Conservation (phyloP, 2,329 filamentous ascomycete species). For the Fusarium ramigenum region DNA sequence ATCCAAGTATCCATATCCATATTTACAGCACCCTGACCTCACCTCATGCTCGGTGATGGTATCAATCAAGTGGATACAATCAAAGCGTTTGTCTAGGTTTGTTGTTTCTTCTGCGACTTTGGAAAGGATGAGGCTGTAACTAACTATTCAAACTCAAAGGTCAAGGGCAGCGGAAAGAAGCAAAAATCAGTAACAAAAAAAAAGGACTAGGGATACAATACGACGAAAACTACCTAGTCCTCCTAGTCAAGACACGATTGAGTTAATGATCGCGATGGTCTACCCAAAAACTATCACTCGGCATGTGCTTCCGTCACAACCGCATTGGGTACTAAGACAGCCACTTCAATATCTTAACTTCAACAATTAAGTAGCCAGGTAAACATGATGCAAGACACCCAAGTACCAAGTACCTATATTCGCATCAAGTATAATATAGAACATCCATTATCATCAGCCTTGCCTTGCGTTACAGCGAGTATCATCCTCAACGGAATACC, state of each 20-base stretch:
- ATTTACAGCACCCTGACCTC: not conserved
- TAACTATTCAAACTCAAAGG: not conserved
- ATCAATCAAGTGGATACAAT: slow-evolving; percentile 20
- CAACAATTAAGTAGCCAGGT: not conserved
- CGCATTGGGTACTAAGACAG: not conserved
- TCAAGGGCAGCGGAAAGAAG: not conserved
- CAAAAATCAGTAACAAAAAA: not conserved
- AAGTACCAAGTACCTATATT: not conserved
- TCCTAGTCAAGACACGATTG: not conserved
- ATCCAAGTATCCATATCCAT: not conserved
- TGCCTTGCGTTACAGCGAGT: not conserved
- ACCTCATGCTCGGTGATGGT: slow-evolving; percentile 3
- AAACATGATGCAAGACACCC: not conserved
- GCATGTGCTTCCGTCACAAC: not conserved
- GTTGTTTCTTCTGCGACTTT: slow-evolving; percentile 4
- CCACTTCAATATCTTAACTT: not conserved
- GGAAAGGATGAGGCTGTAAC: slow-evolving; percentile 6
- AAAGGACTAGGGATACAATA: slow-evolving; percentile 6
- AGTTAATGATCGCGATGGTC: not conserved
- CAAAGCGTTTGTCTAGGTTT: slow-evolving; percentile 19
- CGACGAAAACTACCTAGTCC: not conserved
- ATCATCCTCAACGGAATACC: slow-evolving; percentile 1
- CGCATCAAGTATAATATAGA: not conserved
- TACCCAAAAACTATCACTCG: not conserved
- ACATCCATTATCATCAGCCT: not conserved